Base-by-base conservation (phyloP, 768 basidiomycete species). In the Cyclocybe cylindracea region DNA sequence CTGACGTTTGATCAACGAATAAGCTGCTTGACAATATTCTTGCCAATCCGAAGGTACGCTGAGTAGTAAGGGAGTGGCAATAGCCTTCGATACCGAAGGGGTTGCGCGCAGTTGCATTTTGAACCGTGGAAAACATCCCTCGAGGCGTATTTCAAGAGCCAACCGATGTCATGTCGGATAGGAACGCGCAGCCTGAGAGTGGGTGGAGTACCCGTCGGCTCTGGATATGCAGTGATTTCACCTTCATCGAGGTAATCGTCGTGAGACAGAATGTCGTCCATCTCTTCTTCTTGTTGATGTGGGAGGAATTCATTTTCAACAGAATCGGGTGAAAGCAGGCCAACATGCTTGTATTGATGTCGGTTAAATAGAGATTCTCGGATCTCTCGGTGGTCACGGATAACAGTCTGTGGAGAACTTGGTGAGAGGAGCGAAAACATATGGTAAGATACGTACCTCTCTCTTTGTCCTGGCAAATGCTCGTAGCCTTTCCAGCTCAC, bases 401-500 rank as follows among this genome's bases (percentile, higher is more conserved):
- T 24, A 6, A 55, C 9, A 10, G 33, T 18, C 54, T 55, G 14
- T 24, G 2, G n/a, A 29, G 19, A 38, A 31, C 14, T 14, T 5
- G 40, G 2, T 34, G 34, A 13, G 5, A 8, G 6, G 7, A 13
- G 10, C 32, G 14, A 35, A 42, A 2, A 19, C 34, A 11, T 3
- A 39, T 36, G 31, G n/a, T 29, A 5, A 31, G 34, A 13, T 45
- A 39, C 53, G 44, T 53, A 37, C 59, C 44, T 53, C 10, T 44
- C 41, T 45, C 41, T 53, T 54, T 37, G 5, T 18, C 6, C 29
- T 9, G 2, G 50, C 42, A 37, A 57, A 61, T 34, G 37, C 52
- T 34, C 48, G 58, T 44, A 69, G 48, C 16, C 69, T 63, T 11
- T 66, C 57, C 11, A 72, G 24, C 46, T 69, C 67, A 1, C 57